Evolutionary conservation across 2,329 filamentous ascomycete species (phyloP).

Genomic region (Elsinoe arachidis): DNA sequence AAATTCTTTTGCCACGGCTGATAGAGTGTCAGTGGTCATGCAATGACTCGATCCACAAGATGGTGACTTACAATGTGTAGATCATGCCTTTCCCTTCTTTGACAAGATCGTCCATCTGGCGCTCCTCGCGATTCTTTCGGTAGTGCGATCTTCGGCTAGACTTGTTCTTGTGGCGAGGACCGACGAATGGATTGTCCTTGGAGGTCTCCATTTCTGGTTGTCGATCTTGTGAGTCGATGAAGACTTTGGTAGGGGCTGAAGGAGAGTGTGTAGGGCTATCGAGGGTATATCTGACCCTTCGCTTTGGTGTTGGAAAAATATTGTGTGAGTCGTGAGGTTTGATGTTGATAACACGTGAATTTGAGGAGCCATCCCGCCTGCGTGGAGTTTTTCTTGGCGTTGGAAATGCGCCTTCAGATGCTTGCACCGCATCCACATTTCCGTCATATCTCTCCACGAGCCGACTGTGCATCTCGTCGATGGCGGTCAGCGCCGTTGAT

Average conservation of each 20-base stretch:
- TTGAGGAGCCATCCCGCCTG: slow-evolving; percentile 46
- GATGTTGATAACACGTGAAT: slow-evolving; percentile 44
- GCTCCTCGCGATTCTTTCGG: slow-evolving; percentile 49
- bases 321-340: slow-evolving; percentile 53
- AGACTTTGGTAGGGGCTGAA: slow-evolving; percentile 52
- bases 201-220: slow-evolving; percentile 59
- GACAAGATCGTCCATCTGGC: slow-evolving; percentile 51
- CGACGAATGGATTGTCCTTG: slow-evolving; percentile 64
- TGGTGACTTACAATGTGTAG: slow-evolving; percentile 62
- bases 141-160: slow-evolving; percentile 40
- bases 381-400: slow-evolving; percentile 71
- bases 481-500: background rate
- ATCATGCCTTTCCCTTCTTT: slow-evolving; percentile 63
- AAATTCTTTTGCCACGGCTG: slow-evolving; percentile 72
- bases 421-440: slow-evolving; percentile 19
- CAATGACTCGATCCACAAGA: background rate
- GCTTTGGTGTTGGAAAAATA: slow-evolving; percentile 50
- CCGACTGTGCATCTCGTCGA: background rate
- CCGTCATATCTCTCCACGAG: background rate
- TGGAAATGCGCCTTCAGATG: slow-evolving; percentile 51
- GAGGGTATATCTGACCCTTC: slow-evolving; percentile 23
- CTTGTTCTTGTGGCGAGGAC: slow-evolving; percentile 24
- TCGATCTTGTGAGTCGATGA: slow-evolving; percentile 68
- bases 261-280: slow-evolving; percentile 17
- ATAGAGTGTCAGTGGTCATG: slow-evolving; percentile 22